These are phyloP conservation scores for Marchantia paleacea DNA, from an alignment of 225 moss, liverwort and hornwort genomes.

Conservation along the genomic window DNA sequence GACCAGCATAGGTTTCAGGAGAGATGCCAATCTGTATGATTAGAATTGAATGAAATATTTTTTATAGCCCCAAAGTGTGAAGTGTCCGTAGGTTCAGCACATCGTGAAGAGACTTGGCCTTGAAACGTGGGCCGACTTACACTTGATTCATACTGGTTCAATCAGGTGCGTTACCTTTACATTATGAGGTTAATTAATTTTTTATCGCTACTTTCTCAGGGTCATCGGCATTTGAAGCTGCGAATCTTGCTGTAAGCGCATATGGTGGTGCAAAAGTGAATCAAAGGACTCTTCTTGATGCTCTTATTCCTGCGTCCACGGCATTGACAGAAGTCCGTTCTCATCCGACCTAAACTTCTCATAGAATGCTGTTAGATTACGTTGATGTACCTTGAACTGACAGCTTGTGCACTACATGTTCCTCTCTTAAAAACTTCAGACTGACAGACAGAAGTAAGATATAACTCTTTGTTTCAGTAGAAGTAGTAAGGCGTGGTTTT, in stretches of 20 bases:
- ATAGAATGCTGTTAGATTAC: not conserved
- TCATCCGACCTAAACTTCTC: not conserved
- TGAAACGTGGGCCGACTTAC: too few species aligned
- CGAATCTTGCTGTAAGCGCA: slow-evolving; percentile 62
- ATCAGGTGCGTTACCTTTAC: not conserved
- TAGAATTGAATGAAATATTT: too few species aligned
- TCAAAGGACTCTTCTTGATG: slow-evolving; percentile 86
- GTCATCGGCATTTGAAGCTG: slow-evolving; percentile 78
- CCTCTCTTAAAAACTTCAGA: not conserved
- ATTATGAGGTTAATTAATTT: too few species aligned
- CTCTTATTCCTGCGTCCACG: slow-evolving; percentile 78
- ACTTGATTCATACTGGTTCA: too few species aligned
- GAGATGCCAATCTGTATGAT: too few species aligned
- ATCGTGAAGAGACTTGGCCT: too few species aligned
- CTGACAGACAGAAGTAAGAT: not conserved
- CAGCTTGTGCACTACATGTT: not conserved
- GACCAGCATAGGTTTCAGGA: too few species aligned
- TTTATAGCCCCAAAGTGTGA: too few species aligned
- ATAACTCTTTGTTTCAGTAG: not conserved
- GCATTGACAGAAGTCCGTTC: slow-evolving; percentile 57
- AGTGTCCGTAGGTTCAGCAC: too few species aligned
- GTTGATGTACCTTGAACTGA: not conserved
- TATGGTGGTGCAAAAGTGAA: slow-evolving; percentile 89
- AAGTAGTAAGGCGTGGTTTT: not conserved
- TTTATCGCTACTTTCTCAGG: slow-evolving; percentile 35